These are phyloP conservation scores for Trichoderma sp. DNA, from an alignment of 2,329 filamentous ascomycete species.

Conservation along the genomic window DNA sequence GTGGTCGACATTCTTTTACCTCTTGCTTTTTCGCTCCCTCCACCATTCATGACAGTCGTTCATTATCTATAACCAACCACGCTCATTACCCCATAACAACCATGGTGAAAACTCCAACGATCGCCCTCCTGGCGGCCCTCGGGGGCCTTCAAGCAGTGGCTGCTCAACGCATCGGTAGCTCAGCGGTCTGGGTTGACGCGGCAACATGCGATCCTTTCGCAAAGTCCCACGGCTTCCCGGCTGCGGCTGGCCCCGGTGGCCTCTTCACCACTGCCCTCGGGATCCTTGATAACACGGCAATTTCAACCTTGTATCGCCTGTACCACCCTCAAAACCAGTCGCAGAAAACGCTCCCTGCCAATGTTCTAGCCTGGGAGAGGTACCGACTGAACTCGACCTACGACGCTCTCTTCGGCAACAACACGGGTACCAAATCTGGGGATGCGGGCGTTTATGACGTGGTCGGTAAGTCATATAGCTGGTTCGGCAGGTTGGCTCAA, in stretches of 20 bases:
- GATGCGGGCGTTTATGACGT: background rate
- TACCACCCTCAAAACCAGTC: background rate
- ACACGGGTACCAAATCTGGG: background rate
- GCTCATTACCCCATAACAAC: background rate
- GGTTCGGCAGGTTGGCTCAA: background rate
- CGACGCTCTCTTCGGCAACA: slow-evolving; percentile 1
- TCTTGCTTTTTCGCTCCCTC: background rate
- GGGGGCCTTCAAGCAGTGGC: background rate
- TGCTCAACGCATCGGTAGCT: background rate
- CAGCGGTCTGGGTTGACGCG: slow-evolving; percentile 4
- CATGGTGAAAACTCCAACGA: background rate
- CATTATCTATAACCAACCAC: slow-evolving; percentile 2
- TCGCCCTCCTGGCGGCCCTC: slow-evolving; percentile 1
- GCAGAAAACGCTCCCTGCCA: background rate
- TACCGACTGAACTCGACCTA: slow-evolving; percentile 5
- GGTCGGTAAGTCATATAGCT: background rate
- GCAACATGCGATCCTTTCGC: slow-evolving; percentile 5
- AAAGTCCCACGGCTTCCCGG: background rate
- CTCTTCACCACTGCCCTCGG: slow-evolving; percentile 2
- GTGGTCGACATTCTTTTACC: background rate
- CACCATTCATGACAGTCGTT: background rate
- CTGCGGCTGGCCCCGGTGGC: slow-evolving; percentile 8
- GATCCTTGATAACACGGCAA: background rate
- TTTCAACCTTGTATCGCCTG: background rate
- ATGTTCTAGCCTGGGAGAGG: slow-evolving; percentile 8